phyloP scores from a whole-genome alignment of 805 yeast genomes.

The Limtongozyma cylindracea region DNA sequence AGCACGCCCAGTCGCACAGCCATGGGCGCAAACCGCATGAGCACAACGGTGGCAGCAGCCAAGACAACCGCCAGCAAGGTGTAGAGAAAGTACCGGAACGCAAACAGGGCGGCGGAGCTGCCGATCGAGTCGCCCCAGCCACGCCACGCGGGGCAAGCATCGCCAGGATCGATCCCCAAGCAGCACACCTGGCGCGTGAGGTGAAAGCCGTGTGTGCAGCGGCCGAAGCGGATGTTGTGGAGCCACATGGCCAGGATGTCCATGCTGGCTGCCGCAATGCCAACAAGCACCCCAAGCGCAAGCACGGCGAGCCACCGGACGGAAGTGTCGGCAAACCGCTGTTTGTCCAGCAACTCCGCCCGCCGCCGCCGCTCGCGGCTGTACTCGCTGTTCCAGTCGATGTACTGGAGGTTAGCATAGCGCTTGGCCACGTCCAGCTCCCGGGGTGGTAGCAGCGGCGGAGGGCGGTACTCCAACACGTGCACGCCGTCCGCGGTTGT shows the following conservation, averaged over 20 bases:
- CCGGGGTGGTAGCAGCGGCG: too few relatives aligned
- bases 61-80: conserved; percentile 6
- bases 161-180: conserved; percentile 8
- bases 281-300: conserved; percentile 17
- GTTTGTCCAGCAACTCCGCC: conserved; percentile 1
- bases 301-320: conserved; percentile 26
- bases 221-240: conserved; percentile 20
- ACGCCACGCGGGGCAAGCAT: too few relatives aligned
- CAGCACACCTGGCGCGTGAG: conserved; percentile 16
- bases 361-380: conserved; percentile 1
- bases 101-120: too few relatives aligned
- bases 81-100: conserved; percentile 11
- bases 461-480: too few relatives aligned
- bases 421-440: too few relatives aligned
- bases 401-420: conserved; percentile 16
- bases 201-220: conserved; percentile 13
- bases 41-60: conserved; percentile 8
- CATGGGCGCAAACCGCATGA: conserved; percentile 6
- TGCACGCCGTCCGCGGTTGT: too few relatives aligned
- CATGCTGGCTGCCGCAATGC: conserved; percentile 19
- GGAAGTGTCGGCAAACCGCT: too few relatives aligned
- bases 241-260: conserved; percentile 24
- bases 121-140: too few relatives aligned
- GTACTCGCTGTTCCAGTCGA: conserved; percentile 25
- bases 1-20: conserved; percentile 38